phyloP scores from a whole-genome alignment of 495 filamentous ascomycete species.

The Massariosphaeria phaeospora region DNA sequence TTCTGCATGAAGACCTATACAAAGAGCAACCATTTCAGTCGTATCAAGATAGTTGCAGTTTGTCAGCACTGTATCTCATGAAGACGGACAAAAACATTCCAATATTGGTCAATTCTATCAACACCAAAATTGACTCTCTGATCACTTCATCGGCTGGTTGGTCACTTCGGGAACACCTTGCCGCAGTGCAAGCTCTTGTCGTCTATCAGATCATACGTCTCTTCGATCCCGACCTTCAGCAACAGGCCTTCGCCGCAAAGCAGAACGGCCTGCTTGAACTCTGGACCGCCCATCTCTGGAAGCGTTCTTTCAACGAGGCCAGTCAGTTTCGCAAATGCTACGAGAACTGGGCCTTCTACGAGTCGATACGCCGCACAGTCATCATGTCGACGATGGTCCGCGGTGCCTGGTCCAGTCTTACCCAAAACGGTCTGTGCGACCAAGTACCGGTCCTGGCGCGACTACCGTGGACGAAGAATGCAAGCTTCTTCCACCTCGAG shows the following conservation, averaged over 20 bases:
- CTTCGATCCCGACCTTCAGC: slow-evolving; percentile 18
- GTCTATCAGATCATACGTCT: slow-evolving; percentile 30
- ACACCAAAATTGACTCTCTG: slow-evolving; percentile 10
- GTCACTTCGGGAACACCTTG: slow-evolving; percentile 18
- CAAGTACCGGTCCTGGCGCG: slow-evolving; percentile 7
- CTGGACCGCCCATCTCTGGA: slow-evolving; percentile 25
- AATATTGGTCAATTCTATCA: slow-evolving; percentile 8
- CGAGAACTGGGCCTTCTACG: slow-evolving; percentile 20
- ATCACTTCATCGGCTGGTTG: neutral
- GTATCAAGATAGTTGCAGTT: slow-evolving; percentile 17
- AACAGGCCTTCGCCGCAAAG: neutral
- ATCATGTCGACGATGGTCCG: slow-evolving; percentile 22
- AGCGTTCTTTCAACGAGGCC: slow-evolving; percentile 17
- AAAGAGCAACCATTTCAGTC: neutral
- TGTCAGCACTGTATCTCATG: slow-evolving; percentile 19
- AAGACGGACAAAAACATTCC: slow-evolving; percentile 12
- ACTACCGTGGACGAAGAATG: slow-evolving; percentile 9
- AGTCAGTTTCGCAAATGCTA: neutral
- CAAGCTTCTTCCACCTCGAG: too few species aligned
- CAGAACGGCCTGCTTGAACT: slow-evolving; percentile 18
- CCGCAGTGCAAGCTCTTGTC: slow-evolving; percentile 26
- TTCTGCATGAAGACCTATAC: slow-evolving; percentile 20
- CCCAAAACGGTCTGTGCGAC: slow-evolving; percentile 11
- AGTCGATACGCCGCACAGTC: slow-evolving; percentile 26
- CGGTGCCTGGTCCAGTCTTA: slow-evolving; percentile 12